Conservation (phyloP, 129 eudicot species). For the Arctium lappa region DNA sequence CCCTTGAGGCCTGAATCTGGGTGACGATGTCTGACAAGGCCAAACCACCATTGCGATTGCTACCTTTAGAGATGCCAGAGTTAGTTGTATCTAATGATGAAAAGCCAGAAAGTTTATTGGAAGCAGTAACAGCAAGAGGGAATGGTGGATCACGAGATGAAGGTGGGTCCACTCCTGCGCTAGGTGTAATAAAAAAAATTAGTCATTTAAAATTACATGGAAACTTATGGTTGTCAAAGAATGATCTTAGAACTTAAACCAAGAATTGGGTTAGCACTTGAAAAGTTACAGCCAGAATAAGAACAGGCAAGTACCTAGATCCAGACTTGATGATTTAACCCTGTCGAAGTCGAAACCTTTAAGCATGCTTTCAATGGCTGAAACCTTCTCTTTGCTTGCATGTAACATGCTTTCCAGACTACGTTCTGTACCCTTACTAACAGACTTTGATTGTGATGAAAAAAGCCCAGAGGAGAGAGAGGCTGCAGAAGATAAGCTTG, state of each 20-base stretch:
- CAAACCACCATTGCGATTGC: slow-evolving; percentile 71
- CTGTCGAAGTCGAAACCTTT: slow-evolving; percentile 77
- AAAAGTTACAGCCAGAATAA: neutral
- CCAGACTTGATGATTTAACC: slow-evolving; percentile 85
- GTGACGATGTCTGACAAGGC: slow-evolving; percentile 74
- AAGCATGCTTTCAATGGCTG: slow-evolving; percentile 99
- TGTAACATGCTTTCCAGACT: slow-evolving; percentile 91
- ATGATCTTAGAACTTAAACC: slow-evolving; percentile 1
- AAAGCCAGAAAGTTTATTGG: slow-evolving; percentile 54
- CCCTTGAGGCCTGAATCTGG: slow-evolving; percentile 94
- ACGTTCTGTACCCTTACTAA: slow-evolving; percentile 58
- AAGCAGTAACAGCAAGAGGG: slow-evolving; percentile 96
- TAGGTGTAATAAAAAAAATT: slow-evolving; percentile 50
- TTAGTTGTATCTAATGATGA: slow-evolving; percentile 51
- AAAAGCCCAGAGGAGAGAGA: slow-evolving; percentile 73
- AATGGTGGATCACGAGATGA: slow-evolving; percentile 98
- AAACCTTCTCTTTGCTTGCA: slow-evolving; percentile 91
- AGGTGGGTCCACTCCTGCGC: slow-evolving; percentile 99
- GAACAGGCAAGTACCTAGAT: slow-evolving; percentile 64
- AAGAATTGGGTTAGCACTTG: neutral
- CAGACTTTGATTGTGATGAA: slow-evolving; percentile 65
- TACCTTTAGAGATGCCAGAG: slow-evolving; percentile 48
- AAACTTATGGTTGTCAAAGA: neutral
- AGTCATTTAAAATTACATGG: slow-evolving; percentile 33
- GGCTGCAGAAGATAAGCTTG: slow-evolving; percentile 55